Evolutionary conservation across 495 filamentous ascomycete genomes (phyloP).

Genomic region (Parachaetomium inaequale): DNA sequence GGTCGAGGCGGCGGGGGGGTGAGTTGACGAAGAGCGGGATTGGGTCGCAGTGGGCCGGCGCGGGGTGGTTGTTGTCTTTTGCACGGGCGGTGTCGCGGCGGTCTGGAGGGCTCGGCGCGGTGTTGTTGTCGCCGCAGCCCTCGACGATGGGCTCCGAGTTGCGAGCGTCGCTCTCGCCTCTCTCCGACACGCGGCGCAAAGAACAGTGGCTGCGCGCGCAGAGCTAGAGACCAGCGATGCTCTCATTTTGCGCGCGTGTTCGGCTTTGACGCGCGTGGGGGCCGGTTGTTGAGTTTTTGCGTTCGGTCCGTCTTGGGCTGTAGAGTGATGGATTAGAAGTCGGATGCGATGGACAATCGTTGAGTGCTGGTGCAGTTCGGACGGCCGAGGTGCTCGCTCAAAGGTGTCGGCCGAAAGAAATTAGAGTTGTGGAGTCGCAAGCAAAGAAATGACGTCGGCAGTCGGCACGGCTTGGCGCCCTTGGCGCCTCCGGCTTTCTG

Average conservation of each 20-base stretch:
- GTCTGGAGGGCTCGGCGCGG: not conserved
- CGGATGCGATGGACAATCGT: not conserved
- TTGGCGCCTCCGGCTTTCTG: not conserved
- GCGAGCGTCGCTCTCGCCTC: slow-evolving; percentile 9
- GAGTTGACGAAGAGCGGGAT: slow-evolving; percentile 6
- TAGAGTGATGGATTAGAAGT: not conserved
- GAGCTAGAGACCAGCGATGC: slow-evolving; percentile 19
- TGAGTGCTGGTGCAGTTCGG: not conserved
- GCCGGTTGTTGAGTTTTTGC: not conserved
- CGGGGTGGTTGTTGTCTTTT: not conserved
- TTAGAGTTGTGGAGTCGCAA: not conserved
- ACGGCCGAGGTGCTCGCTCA: not conserved
- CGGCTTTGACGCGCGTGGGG: too few relatives aligned
- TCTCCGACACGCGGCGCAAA: slow-evolving; percentile 30
- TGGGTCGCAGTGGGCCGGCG: slow-evolving; percentile 10
- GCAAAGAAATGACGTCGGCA: slow-evolving; percentile 18
- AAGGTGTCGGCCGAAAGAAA: not conserved
- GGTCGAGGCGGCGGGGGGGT: not conserved
- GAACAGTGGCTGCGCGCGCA: slow-evolving; percentile 17
- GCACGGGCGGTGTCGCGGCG: not conserved
- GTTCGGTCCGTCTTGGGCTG: not conserved
- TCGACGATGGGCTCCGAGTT: slow-evolving; percentile 7
- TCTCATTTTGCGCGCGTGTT: slow-evolving; percentile 23
- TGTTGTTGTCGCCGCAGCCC: slow-evolving; percentile 4
- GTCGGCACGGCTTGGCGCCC: too few relatives aligned